Conservation (phyloP, 2,329 filamentous ascomycete genomes). For the Claviceps sorghi region DNA sequence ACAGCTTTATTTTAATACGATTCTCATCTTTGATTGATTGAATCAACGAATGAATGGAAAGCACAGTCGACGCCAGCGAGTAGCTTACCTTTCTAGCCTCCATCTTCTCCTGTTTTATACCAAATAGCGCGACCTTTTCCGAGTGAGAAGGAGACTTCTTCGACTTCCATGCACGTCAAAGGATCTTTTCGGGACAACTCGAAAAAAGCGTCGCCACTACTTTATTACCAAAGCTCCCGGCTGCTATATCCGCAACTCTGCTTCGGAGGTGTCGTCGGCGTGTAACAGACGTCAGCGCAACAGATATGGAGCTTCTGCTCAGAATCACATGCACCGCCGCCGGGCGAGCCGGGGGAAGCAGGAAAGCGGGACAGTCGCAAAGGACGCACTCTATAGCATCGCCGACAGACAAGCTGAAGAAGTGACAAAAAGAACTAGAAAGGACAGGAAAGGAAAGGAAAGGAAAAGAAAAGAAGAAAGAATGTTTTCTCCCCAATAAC, state of each 20-base stretch:
- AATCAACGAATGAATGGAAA: no score
- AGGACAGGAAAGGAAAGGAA: not conserved
- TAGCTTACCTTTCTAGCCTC: conserved; percentile 26
- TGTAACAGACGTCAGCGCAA: not conserved
- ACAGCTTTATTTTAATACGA: not conserved
- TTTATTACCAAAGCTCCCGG: not conserved
- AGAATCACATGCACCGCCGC: not conserved
- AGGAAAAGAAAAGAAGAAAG: not conserved
- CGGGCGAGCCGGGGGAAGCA: not conserved
- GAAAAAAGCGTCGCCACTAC: not conserved
- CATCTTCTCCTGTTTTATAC: conserved; percentile 17
- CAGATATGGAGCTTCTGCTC: not conserved
- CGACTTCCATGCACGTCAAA: not conserved
- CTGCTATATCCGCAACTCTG: not conserved
- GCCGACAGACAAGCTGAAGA: not conserved
- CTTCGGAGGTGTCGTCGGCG: not conserved
- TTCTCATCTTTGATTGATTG: not conserved
- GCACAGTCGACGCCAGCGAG: not conserved
- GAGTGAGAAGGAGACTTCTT: not conserved
- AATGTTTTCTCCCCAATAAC: no score
- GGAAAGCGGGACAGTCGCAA: not conserved
- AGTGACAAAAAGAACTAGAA: no score
- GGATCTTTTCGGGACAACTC: not conserved
- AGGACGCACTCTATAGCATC: not conserved
- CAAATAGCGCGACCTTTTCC: not conserved